Base-by-base conservation (phyloP, 2,329 filamentous ascomycete genomes). In the Tolypocladium guangdongense region DNA sequence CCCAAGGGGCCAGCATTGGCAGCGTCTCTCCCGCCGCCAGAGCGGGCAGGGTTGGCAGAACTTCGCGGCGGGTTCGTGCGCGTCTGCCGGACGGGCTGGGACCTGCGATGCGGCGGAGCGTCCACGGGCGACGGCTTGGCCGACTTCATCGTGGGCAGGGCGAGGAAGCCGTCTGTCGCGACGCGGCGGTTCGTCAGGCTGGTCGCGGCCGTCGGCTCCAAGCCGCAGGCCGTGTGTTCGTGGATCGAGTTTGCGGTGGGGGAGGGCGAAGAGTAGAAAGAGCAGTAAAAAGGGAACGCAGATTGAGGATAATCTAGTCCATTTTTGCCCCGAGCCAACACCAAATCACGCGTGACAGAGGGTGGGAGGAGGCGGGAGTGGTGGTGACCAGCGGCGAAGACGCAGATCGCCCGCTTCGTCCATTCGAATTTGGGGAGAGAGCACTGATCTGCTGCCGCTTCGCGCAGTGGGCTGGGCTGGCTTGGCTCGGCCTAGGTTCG, bases 61-160 rank as follows among this genome's bases (percentile, higher is more conserved):
- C 72, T 75, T 68, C 83, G 76, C 47, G 79, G 73, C 58, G 82
- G 81, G 64, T 86, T 86, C 54, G 78, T 82, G 64, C 82, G 80
- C 63, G 82, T 79, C 68, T 85, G 82, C 57, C 82, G 82, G 61
- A 81, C 74, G 49, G 82, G 83, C 63, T 86, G 82, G 54, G 80
- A 79, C 66, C 82, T 75, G 62, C 82, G 78, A 69, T 73, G 76
- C 56, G 79, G 77, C 56, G 70, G 63, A 45, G 69, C 63, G 52
- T 75, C 72, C 47, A 64, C 64, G 39, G 71, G 66, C 53, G 71
- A 63, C 30, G 71, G 68, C 62, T 80, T 82, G 49, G 76, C 74
- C 47, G 78, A 76, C 68, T 80, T 83, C 80, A 83, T 83, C 39
- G 62, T 68, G 58, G 58, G 52, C 51, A 55, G 55, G 72, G 78